Evolutionary conservation across 2,329 filamentous ascomycete species (phyloP).

Genomic region (Aspergillus ochraceus): DNA sequence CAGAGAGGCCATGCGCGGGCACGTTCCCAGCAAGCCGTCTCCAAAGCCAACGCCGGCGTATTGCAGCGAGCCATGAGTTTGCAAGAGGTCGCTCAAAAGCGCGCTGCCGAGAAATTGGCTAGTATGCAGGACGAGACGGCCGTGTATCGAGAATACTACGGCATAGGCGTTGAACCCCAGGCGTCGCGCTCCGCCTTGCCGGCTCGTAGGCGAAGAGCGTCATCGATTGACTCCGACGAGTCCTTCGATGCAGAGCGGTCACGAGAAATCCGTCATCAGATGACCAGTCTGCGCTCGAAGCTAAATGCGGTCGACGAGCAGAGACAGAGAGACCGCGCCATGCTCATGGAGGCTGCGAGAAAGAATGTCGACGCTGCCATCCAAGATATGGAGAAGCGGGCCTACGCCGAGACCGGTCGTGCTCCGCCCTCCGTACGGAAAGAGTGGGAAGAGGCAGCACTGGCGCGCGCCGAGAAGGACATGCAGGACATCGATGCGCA

Average conservation of each 20-base stretch:
- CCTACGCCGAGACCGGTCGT: conserved; percentile 75
- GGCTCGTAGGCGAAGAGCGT: conserved; percentile 60
- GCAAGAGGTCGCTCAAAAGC: conserved; percentile 82
- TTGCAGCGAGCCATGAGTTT: conserved; percentile 50
- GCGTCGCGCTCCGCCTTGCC: conserved; percentile 50
- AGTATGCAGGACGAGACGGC: conserved; percentile 73
- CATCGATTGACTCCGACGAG: conserved; percentile 62
- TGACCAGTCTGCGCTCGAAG: conserved; percentile 77
- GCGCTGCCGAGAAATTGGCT: conserved; percentile 78
- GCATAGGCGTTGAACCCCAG: conserved; percentile 58
- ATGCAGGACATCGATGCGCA: conserved; percentile 63
- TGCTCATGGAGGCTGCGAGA: conserved; percentile 74
- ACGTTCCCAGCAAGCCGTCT: conserved; percentile 32
- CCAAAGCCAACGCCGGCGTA: conserved; percentile 23
- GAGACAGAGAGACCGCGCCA: conserved; percentile 70
- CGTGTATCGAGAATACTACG: conserved; percentile 76
- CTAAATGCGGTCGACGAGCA: conserved; percentile 31
- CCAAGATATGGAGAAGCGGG: conserved; percentile 76
- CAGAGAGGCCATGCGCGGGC: conserved; percentile 36
- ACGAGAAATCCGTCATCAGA: conserved; percentile 72
- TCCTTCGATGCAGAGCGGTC: conserved; percentile 67
- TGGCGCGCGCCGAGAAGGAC: conserved; percentile 64
- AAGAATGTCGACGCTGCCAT: conserved; percentile 81
- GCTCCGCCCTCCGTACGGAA: conserved; percentile 66
- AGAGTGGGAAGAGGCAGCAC: conserved; percentile 78